Conservation (phyloP, 768 basidiomycete species). For the Leccinum variicolor region DNA sequence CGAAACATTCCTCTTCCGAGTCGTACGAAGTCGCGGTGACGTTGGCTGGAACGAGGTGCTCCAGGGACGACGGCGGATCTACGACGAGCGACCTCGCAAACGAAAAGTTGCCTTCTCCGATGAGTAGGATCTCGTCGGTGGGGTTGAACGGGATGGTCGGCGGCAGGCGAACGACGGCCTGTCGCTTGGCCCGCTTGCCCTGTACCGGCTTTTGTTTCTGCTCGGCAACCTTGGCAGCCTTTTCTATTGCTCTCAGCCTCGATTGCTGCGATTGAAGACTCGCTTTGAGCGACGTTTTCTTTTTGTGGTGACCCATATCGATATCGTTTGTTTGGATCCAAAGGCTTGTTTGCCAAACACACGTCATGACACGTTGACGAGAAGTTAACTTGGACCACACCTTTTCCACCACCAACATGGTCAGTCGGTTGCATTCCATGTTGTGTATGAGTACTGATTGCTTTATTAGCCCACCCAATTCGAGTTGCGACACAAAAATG, state of each 20-base stretch:
- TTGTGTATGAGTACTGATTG: background rate
- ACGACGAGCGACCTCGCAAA: conserved; percentile 74
- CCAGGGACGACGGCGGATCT: conserved; percentile 42
- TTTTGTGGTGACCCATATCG: conserved; percentile 48
- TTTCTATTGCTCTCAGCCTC: conserved; percentile 60
- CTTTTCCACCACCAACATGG: conserved; percentile 24
- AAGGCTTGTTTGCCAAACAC: conserved; percentile 27
- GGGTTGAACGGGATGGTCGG: conserved; percentile 62
- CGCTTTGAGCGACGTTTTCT: conserved; percentile 56
- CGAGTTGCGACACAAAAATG: conserved; percentile 77
- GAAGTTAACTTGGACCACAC: too few species aligned
- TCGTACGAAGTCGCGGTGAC: conserved; percentile 88
- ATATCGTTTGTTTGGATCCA: conserved; percentile 29
- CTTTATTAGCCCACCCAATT: conserved; percentile 68
- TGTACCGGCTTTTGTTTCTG: conserved; percentile 37
- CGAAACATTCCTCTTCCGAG: conserved; percentile 65
- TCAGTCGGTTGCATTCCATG: conserved; percentile 13
- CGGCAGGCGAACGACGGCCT: conserved; percentile 28
- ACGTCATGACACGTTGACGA: conserved; percentile 18
- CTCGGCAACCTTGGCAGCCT: conserved; percentile 42
- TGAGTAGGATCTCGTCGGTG: conserved; percentile 66
- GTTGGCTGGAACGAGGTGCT: conserved; percentile 57
- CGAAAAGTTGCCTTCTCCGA: conserved; percentile 97
- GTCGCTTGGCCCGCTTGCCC: conserved; percentile 21
- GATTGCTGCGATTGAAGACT: conserved; percentile 69